Base-by-base conservation (phyloP, 177 flowering plant genomes). In the Tripterygium wilfordii region DNA sequence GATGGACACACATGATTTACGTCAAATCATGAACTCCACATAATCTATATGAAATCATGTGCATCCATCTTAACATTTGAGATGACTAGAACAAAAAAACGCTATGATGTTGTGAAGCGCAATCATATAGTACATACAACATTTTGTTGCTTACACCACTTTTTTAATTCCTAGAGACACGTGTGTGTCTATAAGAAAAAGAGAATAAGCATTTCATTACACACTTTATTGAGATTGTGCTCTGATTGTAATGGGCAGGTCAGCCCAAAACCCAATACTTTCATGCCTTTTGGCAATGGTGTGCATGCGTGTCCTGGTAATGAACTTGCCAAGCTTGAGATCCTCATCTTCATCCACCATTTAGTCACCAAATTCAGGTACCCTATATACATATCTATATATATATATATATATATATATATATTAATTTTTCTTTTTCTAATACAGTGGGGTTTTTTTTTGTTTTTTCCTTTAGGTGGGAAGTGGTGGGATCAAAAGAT, bases 231-330 rank as follows among this genome's bases (percentile, higher is more conserved):
- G 0, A 24, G 3, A 4, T 51, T 5, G 36, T 17, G 0, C 1
- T 21, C 33, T 38, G 1, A 1, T 42, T 12, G n/a, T 23, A 42
- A n/a, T 43, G 50, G 51, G 23, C 64, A 78, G 88, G 80, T 58
- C 32, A 57, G 76, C 31, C 88, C 83, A 35, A 81, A 73, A 48
- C 77, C 85, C 43, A 74, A 71, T 57, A 76, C 90, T 1, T 86
- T 66, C 48, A 42, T 81, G 80, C 95, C 95, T 63, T 86, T 86
- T 65, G 91, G 95, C 28, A 65, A 45, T 25, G 95, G 91, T 18
- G 66, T 58, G 9, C 95, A 83, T 43, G 39, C 88, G 30, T 83
- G 91, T 37, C 95, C 95, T 3, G 91, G 95, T 15, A 86, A 83
- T 49, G 84, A 79, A 26, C 81, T 86, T 33, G 91, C 95, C 64